Percentiles rank a stretch among this genome's conserved stretches.
Conservation (phyloP, 2,329 filamentous ascomycete species). For the Elsinoe batatas region DNA sequence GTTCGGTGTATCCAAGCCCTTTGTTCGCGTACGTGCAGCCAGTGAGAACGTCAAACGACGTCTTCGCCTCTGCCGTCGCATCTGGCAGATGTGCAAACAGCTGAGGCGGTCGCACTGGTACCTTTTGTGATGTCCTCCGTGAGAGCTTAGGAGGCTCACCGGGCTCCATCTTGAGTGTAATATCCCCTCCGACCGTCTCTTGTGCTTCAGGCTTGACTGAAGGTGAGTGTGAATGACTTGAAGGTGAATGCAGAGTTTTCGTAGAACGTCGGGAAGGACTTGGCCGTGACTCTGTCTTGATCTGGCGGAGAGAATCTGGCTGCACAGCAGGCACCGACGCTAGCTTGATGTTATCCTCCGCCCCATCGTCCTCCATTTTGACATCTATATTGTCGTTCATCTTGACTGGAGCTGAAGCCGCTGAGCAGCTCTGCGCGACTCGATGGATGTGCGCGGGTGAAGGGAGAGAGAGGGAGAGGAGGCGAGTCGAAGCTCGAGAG, state of each 20-base stretch:
- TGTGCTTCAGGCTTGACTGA: slow-evolving; percentile 35
- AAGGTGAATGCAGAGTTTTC: slow-evolving; percentile 20
- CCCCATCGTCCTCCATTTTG: slow-evolving; percentile 12
- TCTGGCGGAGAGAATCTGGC: background rate
- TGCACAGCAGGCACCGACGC: slow-evolving; percentile 6
- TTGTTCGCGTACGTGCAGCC: slow-evolving; percentile 89
- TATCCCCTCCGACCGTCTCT: slow-evolving; percentile 50
- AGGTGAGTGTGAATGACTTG: slow-evolving; percentile 28
- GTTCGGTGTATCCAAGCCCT: slow-evolving; percentile 80
- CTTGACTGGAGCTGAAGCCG: background rate
- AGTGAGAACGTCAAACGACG: slow-evolving; percentile 68
- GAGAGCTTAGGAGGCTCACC: slow-evolving; percentile 61
- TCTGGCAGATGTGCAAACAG: slow-evolving; percentile 70
- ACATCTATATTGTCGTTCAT: slow-evolving; percentile 12
- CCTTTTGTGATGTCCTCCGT: slow-evolving; percentile 64
- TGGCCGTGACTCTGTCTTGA: slow-evolving; percentile 9
- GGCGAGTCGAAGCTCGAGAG: background rate
- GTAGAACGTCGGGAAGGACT: slow-evolving; percentile 21
- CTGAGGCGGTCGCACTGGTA: slow-evolving; percentile 49
- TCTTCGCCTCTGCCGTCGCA: slow-evolving; percentile 63
- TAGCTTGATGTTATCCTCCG: slow-evolving; percentile 1
- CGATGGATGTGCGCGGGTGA: background rate
- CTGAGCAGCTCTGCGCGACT: background rate
- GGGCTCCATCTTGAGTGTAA: slow-evolving; percentile 53
- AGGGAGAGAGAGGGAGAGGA: background rate